phyloP scores from a whole-genome alignment of 2,329 filamentous ascomycete species.

The Xylariaceae sp. region DNA sequence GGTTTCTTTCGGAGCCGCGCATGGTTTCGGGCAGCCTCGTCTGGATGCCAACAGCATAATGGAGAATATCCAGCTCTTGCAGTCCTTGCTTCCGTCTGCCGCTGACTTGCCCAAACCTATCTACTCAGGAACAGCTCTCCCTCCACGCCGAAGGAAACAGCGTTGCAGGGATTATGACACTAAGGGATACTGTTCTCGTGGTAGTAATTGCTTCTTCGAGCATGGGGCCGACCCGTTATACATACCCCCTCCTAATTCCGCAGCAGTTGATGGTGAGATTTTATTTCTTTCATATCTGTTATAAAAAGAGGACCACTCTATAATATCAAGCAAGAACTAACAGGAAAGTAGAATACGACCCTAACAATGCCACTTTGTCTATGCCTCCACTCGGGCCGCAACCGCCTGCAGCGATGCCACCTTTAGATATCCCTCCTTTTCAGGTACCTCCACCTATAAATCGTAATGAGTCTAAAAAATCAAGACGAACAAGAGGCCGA shows the following conservation, averaged over 20 bases:
- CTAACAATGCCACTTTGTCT: slow-evolving; percentile 53
- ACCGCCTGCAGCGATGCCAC: slow-evolving; percentile 22
- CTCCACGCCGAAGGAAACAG: slow-evolving; percentile 46
- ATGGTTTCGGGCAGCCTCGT: slow-evolving; percentile 45
- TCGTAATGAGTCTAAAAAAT: slow-evolving; percentile 43
- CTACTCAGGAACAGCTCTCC: slow-evolving; percentile 33
- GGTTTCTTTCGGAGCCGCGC: slow-evolving; percentile 29
- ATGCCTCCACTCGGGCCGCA: slow-evolving; percentile 27
- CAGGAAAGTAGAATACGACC: slow-evolving; percentile 60
- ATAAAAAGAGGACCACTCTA: too few species aligned
- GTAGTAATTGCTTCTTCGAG: slow-evolving; percentile 71
- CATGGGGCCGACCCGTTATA: slow-evolving; percentile 63
- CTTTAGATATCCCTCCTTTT: slow-evolving; percentile 24
- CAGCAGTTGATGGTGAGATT: slow-evolving; percentile 43
- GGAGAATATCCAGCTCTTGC: slow-evolving; percentile 66
- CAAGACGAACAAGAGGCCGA: slow-evolving; percentile 48
- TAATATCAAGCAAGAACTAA: slow-evolving; percentile 23
- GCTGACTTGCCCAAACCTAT: slow-evolving; percentile 43
- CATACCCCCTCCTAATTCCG: slow-evolving; percentile 42
- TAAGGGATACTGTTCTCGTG: slow-evolving; percentile 74
- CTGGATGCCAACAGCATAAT: slow-evolving; percentile 67
- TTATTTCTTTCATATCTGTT: not conserved
- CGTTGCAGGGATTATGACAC: slow-evolving; percentile 74
- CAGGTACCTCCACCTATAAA: slow-evolving; percentile 33
- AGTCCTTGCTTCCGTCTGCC: slow-evolving; percentile 58